Base-by-base conservation (phyloP, 352 stramenopile species). In the Phytophthora foliorum region DNA sequence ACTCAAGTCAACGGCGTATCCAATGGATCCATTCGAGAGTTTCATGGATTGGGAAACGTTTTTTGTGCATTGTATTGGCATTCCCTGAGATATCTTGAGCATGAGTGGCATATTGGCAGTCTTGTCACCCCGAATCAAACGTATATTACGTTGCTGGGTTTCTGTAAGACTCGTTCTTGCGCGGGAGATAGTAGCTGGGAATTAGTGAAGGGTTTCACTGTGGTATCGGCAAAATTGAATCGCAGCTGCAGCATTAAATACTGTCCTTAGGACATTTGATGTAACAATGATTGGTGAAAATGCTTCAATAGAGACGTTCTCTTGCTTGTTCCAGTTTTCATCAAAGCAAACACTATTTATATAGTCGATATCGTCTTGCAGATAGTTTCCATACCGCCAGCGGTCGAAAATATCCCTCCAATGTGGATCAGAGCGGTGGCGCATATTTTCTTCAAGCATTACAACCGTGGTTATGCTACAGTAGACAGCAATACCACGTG, bases 361-460 rank as follows among this genome's bases (percentile, higher is more conserved):
- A 41, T 17, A 17, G 17, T 14, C 9, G 10, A 41, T 41, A 41
- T 17, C 34, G 10, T 41, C 34, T 41, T 41, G 7, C 7, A 6
- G 29, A 8, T 34, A 34, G 9, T 34, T 9, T 34, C 8, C 29
- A 34, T 34, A 34, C 4, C 29, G 29, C 29, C 29, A 34, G 4
- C 29, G 29, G 9, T 34, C 29, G 29, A 34, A 8, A 34, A 34
- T 34, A 34, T 34, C 29, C 4, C 29, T 34, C 29, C 29, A 34
- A 8, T 9, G 29, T 9, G 29, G 9, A 34, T 34, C 29, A 8
- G 4, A n/a, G n/a, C n/a, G n/a, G n/a, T n/a, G n/a, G n/a, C n/a
- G n/a, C n/a, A n/a, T n/a, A n/a, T n/a, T n/a, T 9, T 25, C 53
- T 14, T 60, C 53, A 25, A 60, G 53, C 53, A 50, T 50, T 3